Percentiles rank a stretch among this genome's conserved stretches.
phyloP scores from a whole-genome alignment of 2,329 filamentous ascomycete genomes.

The Cordyceps farinosa region DNA sequence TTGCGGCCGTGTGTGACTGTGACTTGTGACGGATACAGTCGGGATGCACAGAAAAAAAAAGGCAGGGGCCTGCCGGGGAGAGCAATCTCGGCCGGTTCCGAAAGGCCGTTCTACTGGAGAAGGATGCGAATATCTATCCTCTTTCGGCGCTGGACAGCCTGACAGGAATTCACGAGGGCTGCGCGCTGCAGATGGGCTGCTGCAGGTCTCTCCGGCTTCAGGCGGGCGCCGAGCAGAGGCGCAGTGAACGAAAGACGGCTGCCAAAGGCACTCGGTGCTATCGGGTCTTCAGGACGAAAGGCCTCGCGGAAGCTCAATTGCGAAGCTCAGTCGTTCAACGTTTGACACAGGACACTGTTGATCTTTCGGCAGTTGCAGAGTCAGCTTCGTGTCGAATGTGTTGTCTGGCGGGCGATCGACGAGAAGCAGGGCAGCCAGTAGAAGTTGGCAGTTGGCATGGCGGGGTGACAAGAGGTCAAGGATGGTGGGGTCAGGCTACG shows the following conservation, averaged over 20 bases:
- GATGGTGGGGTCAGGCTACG: conserved; percentile 12
- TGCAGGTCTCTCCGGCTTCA: background rate
- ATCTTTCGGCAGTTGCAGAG: background rate
- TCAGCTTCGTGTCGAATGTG: background rate
- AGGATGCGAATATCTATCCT: background rate
- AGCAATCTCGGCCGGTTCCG: conserved; percentile 9
- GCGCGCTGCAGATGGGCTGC: background rate
- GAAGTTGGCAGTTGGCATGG: background rate
- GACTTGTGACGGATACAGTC: background rate
- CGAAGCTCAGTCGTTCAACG: background rate
- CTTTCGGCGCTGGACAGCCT: background rate
- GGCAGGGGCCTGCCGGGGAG: background rate
- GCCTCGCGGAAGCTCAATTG: background rate
- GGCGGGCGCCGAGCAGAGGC: background rate
- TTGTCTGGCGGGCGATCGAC: background rate
- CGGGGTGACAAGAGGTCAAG: background rate
- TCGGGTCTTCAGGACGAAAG: background rate
- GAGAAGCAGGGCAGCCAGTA: conserved; percentile 6
- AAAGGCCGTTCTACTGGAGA: background rate
- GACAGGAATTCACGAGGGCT: background rate
- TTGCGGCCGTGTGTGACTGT: background rate
- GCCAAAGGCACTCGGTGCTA: background rate
- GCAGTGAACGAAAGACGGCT: background rate
- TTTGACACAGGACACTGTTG: background rate
- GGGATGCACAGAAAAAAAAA: background rate